Conservation (phyloP, 148 eudicot genomes). For the Vaccinium corymbosum region DNA sequence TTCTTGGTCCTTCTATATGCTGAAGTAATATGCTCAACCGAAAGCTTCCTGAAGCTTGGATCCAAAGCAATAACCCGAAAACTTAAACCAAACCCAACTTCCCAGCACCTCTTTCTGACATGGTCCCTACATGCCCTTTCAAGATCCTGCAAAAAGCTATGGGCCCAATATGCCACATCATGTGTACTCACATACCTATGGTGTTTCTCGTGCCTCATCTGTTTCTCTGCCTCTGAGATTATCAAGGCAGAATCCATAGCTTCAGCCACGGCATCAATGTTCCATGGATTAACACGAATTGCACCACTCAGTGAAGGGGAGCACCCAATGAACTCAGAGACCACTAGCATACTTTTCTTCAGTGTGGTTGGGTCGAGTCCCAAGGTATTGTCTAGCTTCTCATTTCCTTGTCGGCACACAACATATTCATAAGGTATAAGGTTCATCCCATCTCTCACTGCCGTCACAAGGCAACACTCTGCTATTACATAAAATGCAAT, state of each 20-base stretch:
- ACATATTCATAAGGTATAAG: conserved; percentile 84
- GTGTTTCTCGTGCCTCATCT: conserved; percentile 79
- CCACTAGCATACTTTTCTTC: conserved; percentile 85
- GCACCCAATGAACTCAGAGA: conserved; percentile 80
- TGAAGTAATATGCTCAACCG: conserved; percentile 72
- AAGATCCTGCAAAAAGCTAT: conserved; percentile 78
- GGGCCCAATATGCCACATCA: conserved; percentile 82
- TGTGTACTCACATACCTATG: conserved; percentile 76
- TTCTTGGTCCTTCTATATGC: conserved; percentile 68
- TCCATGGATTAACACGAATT: conserved; percentile 84
- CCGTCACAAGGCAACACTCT: conserved; percentile 83
- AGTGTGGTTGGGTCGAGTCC: conserved; percentile 41
- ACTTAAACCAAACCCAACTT: conserved; percentile 84
- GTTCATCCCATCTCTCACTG: conserved; percentile 89
- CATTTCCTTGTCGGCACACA: conserved; percentile 66
- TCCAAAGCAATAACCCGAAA: conserved; percentile 75
- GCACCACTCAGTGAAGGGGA: conserved; percentile 93
- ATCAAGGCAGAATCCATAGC: conserved; percentile 74
- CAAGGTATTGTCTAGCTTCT: conserved; percentile 47
- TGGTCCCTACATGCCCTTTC: conserved; percentile 82
- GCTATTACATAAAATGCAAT: conserved; percentile 75
- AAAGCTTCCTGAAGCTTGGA: conserved; percentile 76
- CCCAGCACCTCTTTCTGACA: conserved; percentile 70
- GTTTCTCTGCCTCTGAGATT: conserved; percentile 61
- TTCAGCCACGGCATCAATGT: conserved; percentile 66